A percentile compares a stretch with the other conserved stretches of the same genome.
Conservation (phyloP, 164 flowering plant species). For the Piper betle region DNA sequence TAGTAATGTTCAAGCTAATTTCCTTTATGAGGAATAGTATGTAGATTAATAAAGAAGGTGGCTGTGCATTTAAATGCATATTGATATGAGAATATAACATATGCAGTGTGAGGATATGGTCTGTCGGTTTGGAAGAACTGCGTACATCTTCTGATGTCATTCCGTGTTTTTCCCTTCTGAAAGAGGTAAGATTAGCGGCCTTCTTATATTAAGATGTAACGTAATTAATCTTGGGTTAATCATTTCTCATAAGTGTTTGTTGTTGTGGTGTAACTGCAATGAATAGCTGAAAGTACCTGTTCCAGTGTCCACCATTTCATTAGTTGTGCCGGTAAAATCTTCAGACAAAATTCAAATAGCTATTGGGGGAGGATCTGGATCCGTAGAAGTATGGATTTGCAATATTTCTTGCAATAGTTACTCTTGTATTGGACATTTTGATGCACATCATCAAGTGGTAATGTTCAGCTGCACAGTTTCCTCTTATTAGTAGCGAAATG, state of each 20-base stretch:
- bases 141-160: constrained; percentile 21
- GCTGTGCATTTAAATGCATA: not conserved
- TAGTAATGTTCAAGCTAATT: not conserved
- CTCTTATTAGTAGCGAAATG: not conserved
- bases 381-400: constrained; percentile 58
- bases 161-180: constrained; percentile 45
- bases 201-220: not conserved
- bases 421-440: constrained; percentile 31
- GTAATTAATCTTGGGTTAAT: not conserved
- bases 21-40: not conserved
- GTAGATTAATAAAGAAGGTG: not conserved
- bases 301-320: constrained; percentile 60
- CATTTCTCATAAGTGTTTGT: not conserved
- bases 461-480: constrained; percentile 12
- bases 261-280: constrained; percentile 1
- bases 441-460: constrained; percentile 71
- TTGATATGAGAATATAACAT: not conserved
- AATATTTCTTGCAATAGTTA: constrained; percentile 24
- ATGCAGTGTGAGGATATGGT: constrained; percentile 80
- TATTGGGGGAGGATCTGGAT: constrained; percentile 84
- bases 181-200: constrained; percentile 45
- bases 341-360: constrained; percentile 44
- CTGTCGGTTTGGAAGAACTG: constrained; percentile 26
- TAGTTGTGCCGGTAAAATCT: constrained; percentile 26
- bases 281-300: constrained; percentile 35